A percentile compares a stretch with the other conserved stretches of the same genome.
phyloP scores from a whole-genome alignment of 495 filamentous ascomycete genomes.

The Platismatia glauca region DNA sequence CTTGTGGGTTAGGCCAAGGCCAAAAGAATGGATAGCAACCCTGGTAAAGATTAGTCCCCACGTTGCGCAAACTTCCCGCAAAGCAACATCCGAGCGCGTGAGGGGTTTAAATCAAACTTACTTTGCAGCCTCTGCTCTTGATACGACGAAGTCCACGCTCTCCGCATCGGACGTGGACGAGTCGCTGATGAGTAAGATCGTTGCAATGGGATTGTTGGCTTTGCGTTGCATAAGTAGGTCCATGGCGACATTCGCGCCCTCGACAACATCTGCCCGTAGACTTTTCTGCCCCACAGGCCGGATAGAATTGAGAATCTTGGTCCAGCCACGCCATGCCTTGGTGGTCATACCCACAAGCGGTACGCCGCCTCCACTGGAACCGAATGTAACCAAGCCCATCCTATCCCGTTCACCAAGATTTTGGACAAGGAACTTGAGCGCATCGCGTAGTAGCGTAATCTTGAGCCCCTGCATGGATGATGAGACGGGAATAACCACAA shows the following conservation, averaged over 20 bases:
- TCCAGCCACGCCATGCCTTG: slow-evolving; percentile 88
- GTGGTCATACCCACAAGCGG: slow-evolving; percentile 96
- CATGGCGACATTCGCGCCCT: slow-evolving; percentile 98
- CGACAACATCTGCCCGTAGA: slow-evolving; percentile 90
- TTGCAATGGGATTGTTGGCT: slow-evolving; percentile 90
- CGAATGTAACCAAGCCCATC: slow-evolving; percentile 97
- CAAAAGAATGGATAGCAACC: slow-evolving; percentile 94
- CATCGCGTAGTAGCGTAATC: slow-evolving; percentile 89
- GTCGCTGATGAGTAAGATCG: slow-evolving; percentile 95
- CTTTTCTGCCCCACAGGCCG: slow-evolving; percentile 94
- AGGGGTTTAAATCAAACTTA: slow-evolving; percentile 36
- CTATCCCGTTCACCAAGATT: slow-evolving; percentile 89
- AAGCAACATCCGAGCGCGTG: slow-evolving; percentile 15
- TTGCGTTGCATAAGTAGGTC: slow-evolving; percentile 97
- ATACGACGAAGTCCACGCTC: slow-evolving; percentile 96
- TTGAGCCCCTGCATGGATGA: slow-evolving; percentile 99
- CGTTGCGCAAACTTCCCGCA: slow-evolving; percentile 2
- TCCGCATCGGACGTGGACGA: slow-evolving; percentile 95
- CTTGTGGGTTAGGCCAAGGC: slow-evolving; percentile 93
- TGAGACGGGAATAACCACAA: slow-evolving; percentile 93
- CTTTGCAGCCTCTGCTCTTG: slow-evolving; percentile 96
- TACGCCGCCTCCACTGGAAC: slow-evolving; percentile 86
- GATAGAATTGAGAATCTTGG: slow-evolving; percentile 76
- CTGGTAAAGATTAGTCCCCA: slow-evolving; percentile 35
- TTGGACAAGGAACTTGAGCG: slow-evolving; percentile 84